Evolutionary conservation across 2,329 filamentous ascomycete genomes (phyloP).

Genomic region (Scedosporium dehoogii): DNA sequence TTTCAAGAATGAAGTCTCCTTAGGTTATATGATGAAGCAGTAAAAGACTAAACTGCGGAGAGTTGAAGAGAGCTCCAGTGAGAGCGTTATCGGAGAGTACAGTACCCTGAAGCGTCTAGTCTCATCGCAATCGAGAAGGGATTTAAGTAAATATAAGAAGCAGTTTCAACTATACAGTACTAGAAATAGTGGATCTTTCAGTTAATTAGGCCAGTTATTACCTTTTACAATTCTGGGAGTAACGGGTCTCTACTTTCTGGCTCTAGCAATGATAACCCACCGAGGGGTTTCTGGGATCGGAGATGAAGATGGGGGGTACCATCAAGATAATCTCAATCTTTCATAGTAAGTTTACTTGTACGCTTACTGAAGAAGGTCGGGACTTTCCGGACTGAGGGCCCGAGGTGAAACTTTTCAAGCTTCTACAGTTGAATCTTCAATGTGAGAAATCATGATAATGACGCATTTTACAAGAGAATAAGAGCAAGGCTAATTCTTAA

Average conservation of each 20-base stretch:
- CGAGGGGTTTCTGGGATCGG: slow-evolving; percentile 63
- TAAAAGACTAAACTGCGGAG: too few species aligned
- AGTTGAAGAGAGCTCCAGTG: too few species aligned
- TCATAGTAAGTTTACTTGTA: slow-evolving; percentile 51
- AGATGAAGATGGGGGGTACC: slow-evolving; percentile 76
- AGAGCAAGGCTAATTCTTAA: too few species aligned
- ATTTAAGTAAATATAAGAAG: too few species aligned
- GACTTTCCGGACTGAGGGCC: slow-evolving; percentile 28
- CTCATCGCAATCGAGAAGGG: too few species aligned
- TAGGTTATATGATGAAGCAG: too few species aligned
- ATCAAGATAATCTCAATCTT: slow-evolving; percentile 59
- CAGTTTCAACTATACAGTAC: too few species aligned
- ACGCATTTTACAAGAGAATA: slow-evolving; percentile 22
- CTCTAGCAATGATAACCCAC: slow-evolving; percentile 68
- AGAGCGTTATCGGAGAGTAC: too few species aligned
- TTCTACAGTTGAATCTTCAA: slow-evolving; percentile 63
- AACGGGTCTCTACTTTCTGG: slow-evolving; percentile 3
- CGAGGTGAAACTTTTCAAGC: slow-evolving; percentile 40
- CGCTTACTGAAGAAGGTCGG: slow-evolving; percentile 56
- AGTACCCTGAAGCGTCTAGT: too few species aligned
- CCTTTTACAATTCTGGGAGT: background rate
- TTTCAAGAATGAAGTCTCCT: too few species aligned
- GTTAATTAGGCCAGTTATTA: too few species aligned
- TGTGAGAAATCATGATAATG: slow-evolving; percentile 61
- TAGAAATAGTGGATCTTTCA: too few species aligned